phyloP scores from a whole-genome alignment of 352 stramenopile species.

The Phytophthora sansomeana region DNA sequence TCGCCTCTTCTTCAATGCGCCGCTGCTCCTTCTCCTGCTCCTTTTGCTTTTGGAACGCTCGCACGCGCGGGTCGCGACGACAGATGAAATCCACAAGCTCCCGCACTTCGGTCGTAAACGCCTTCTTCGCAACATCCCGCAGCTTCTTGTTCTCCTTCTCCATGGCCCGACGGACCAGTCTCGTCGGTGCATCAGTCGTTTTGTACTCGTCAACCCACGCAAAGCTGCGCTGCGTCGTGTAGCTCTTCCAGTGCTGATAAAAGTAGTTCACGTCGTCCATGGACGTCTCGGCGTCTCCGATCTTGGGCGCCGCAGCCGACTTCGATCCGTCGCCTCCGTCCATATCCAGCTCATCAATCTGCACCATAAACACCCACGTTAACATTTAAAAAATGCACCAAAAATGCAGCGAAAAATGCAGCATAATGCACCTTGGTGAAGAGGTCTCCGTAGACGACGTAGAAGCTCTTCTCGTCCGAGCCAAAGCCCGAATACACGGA shows the following conservation, averaged over 20 bases:
- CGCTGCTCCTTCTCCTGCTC: slow-evolving; percentile 65
- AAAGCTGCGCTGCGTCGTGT: slow-evolving; percentile 78
- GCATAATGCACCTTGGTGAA: slow-evolving; percentile 68
- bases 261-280: slow-evolving; percentile 73
- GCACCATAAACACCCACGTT: slow-evolving; percentile 2
- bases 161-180: slow-evolving; percentile 81
- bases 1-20: slow-evolving; percentile 57
- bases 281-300: slow-evolving; percentile 52
- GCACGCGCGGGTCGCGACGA: slow-evolving; percentile 78
- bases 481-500: slow-evolving; percentile 84
- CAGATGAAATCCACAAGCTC: slow-evolving; percentile 87
- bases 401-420: slow-evolving; percentile 1
- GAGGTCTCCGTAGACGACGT: slow-evolving; percentile 72
- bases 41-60: slow-evolving; percentile 69
- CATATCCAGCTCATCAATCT: slow-evolving; percentile 80
- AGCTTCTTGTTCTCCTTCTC: slow-evolving; percentile 92
- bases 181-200: slow-evolving; percentile 79
- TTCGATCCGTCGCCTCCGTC: slow-evolving; percentile 28
- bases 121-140: slow-evolving; percentile 79
- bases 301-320: slow-evolving; percentile 42
- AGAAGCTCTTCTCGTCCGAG: slow-evolving; percentile 79
- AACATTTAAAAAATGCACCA: slow-evolving; percentile 1
- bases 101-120: slow-evolving; percentile 79
- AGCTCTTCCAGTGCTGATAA: slow-evolving; percentile 85
- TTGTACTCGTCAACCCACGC: slow-evolving; percentile 87